phyloP scores from a whole-genome alignment of 805 yeast species.

The Jamesozyma gamospora region DNA sequence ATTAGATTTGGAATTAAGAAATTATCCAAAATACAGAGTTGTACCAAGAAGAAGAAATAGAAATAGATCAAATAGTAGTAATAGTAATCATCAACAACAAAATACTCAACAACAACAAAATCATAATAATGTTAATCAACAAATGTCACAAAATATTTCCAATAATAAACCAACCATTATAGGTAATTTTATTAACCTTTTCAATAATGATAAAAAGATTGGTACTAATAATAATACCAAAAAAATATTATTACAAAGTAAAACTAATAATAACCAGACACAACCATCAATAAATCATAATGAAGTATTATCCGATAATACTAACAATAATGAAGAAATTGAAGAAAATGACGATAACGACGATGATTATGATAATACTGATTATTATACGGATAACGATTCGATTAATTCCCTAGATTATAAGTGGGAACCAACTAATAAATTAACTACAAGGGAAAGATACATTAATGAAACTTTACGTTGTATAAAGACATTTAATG shows the following conservation, averaged over 20 bases:
- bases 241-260: neutral
- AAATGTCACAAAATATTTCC: neutral
- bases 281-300: neutral
- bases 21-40: slow-evolving; percentile 64
- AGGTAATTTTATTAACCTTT: too few relatives aligned
- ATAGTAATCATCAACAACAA: slow-evolving; percentile 6
- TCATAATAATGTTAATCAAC: neutral
- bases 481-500: slow-evolving; percentile 45
- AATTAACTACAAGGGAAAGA: slow-evolving; percentile 31
- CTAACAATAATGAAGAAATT: slow-evolving; percentile 3
- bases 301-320: neutral
- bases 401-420: neutral
- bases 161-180: neutral
- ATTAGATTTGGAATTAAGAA: slow-evolving; percentile 62
- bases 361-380: slow-evolving; percentile 4
- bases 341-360: slow-evolving; percentile 4
- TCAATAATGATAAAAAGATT: neutral
- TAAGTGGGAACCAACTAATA: slow-evolving; percentile 43
- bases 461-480: slow-evolving; percentile 43
- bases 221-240: neutral
- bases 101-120: neutral
- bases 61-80: slow-evolving; percentile 29
- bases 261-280: neutral
- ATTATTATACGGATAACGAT: too few relatives aligned
- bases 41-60: slow-evolving; percentile 59